phyloP scores from a whole-genome alignment of 176 grass and related monocot species.

The Zizania latifolia region DNA sequence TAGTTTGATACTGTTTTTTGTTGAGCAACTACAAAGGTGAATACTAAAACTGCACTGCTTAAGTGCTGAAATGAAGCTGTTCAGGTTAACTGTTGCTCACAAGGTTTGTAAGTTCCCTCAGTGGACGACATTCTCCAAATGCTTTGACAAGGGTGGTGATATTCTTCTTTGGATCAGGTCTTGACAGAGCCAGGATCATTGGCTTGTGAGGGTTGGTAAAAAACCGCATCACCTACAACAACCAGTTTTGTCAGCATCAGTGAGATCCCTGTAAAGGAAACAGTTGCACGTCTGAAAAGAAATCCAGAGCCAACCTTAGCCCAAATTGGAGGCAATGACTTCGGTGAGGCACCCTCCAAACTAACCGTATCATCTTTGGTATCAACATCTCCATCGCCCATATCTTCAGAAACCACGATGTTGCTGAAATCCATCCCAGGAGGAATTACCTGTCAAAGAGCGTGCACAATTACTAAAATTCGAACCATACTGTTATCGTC shows the following conservation, averaged over 20 bases:
- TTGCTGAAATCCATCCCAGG: slow-evolving; percentile 99
- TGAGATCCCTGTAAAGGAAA: not conserved
- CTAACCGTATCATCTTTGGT: slow-evolving; percentile 54
- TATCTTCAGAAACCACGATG: slow-evolving; percentile 67
- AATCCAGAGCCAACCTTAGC: slow-evolving; percentile 52
- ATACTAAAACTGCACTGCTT: not conserved
- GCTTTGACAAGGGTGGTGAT: slow-evolving; percentile 93
- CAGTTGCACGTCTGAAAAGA: not conserved
- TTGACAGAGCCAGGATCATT: slow-evolving; percentile 84
- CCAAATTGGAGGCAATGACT: slow-evolving; percentile 73
- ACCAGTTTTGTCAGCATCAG: not conserved
- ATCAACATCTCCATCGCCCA: slow-evolving; percentile 62
- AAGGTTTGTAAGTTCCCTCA: slow-evolving; percentile 93
- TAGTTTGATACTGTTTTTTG: not conserved
- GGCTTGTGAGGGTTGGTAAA: slow-evolving; percentile 96
- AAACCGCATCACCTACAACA: slow-evolving; percentile 71
- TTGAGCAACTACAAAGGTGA: not conserved
- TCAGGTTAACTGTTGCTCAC: slow-evolving; percentile 48
- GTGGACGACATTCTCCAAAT: slow-evolving; percentile 78
- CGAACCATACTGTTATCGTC: too few relatives aligned
- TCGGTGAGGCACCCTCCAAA: slow-evolving; percentile 61
- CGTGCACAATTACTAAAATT: not conserved
- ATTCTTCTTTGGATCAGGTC: slow-evolving; percentile 96
- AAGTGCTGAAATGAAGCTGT: not conserved
- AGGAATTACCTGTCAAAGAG: slow-evolving; percentile 85